Base-by-base conservation (phyloP, 192 early-diverging fungal genomes). In the Linnemannia elongata region DNA sequence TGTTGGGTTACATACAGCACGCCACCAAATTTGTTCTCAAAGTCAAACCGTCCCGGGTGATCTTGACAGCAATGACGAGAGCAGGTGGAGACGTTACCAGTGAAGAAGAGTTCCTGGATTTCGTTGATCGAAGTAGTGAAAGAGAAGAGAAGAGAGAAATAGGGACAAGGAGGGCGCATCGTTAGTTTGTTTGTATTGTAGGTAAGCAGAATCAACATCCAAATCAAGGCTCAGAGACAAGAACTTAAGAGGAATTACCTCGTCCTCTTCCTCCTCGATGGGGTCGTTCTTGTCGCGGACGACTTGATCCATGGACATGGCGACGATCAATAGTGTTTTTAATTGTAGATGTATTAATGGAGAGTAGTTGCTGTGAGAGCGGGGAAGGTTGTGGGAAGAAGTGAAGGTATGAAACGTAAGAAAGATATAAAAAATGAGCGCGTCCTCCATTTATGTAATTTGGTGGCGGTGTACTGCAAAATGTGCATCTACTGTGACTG, bases 221-320 rank as follows among this genome's bases (percentile, higher is more conserved):
- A 66, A 15, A 7, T 1, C 24, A 57, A 41, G 1, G 22, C 8
- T 39, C 35, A 45, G 57, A 22, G 24, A n/a, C 33, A 24, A 49
- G n/a, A 35, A 1, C 3, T 1, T 13, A 47, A 54, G 30, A 6
- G 18, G 8, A 47, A 15, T 45, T 8, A 42, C 73, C 49, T 69
- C 81, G 20, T 82, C 75, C n/a, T 82, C 81, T 20, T 82, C 75
- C 35, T 82, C 81, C 24, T 77, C 77, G 47, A 78, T 68, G 18
- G 47, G 33, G 72, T 69, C 72, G 8, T 69, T 74, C n/a, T 54
- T 22, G 52, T 77, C 78, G 36, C 71, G 76, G 13, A 83, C 82
- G 41, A 83, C 82, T 72, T 83, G 82, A 70, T 83, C 82, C 82
- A 78, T 74, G 5, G 76, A 27, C 78, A 79, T 79, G 39, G 12